Conservation (phyloP, 2,329 filamentous ascomycete genomes). For the Penicillium freii region DNA sequence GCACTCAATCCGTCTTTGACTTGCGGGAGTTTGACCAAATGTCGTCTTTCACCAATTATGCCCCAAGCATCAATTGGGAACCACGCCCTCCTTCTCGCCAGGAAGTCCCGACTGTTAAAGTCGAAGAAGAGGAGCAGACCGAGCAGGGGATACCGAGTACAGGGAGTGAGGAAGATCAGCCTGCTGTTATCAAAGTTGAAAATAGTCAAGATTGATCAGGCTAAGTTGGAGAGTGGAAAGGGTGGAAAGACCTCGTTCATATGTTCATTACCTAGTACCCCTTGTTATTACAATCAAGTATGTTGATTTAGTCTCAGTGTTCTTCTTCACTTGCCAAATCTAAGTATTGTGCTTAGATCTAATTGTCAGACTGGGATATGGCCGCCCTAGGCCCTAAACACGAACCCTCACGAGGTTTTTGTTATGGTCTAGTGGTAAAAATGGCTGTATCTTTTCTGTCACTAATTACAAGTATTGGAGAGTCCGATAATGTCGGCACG, state of each 20-base stretch:
- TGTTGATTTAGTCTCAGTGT: neutral
- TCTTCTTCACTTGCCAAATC: neutral
- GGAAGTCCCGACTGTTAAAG: neutral
- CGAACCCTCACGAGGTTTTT: no score
- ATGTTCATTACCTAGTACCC: neutral
- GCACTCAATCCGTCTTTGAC: neutral
- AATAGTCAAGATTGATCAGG: neutral
- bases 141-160: neutral
- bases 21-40: neutral
- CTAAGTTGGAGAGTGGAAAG: neutral
- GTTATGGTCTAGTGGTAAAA: no score
- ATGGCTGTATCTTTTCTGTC: no score
- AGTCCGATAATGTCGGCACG: neutral
- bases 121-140: neutral
- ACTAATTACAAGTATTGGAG: neutral
- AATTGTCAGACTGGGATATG: no score
- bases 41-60: neutral
- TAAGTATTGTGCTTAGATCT: neutral
- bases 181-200: neutral
- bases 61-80: slow-evolving; percentile 8
- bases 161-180: neutral
- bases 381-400: no score
- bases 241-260: neutral
- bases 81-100: neutral
- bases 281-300: neutral